Conservation (phyloP, 2,329 filamentous ascomycete species). For the Metarhizium album region DNA sequence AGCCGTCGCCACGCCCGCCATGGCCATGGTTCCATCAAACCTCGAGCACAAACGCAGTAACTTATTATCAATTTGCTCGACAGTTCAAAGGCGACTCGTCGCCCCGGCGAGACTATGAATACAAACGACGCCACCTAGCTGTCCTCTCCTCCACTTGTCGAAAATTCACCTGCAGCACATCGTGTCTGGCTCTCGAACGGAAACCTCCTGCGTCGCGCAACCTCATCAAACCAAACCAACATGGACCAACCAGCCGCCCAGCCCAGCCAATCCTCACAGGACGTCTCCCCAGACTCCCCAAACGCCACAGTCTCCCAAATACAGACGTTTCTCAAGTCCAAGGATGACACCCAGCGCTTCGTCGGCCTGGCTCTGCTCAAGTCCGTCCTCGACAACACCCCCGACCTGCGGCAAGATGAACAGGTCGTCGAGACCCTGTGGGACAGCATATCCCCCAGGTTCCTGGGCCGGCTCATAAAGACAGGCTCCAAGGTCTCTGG, state of each 20-base stretch:
- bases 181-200: neutral
- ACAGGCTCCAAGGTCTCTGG: slow-evolving; percentile 34
- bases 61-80: too few relatives aligned
- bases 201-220: neutral
- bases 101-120: too few relatives aligned
- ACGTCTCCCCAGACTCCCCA: slow-evolving; percentile 7
- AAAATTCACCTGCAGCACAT: too few relatives aligned
- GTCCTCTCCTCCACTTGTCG: too few relatives aligned
- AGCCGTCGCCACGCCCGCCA: too few relatives aligned
- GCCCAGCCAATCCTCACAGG: neutral
- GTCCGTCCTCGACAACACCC: slow-evolving; percentile 51
- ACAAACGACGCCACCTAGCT: too few relatives aligned
- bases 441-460: slow-evolving; percentile 49
- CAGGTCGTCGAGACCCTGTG: slow-evolving; percentile 40
- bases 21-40: too few relatives aligned
- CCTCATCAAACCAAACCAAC: neutral
- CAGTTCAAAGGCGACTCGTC: too few relatives aligned
- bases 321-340: slow-evolving; percentile 42
- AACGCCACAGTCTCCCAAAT: slow-evolving; percentile 33
- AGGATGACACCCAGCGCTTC: slow-evolving; percentile 58
- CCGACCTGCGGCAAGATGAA: slow-evolving; percentile 37
- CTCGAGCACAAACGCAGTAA: too few relatives aligned
- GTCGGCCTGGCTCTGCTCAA: slow-evolving; percentile 57
- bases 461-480: slow-evolving; percentile 51
- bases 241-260: neutral